Conservation (phyloP, 257 asterid species). For the Solanum rostratum region DNA sequence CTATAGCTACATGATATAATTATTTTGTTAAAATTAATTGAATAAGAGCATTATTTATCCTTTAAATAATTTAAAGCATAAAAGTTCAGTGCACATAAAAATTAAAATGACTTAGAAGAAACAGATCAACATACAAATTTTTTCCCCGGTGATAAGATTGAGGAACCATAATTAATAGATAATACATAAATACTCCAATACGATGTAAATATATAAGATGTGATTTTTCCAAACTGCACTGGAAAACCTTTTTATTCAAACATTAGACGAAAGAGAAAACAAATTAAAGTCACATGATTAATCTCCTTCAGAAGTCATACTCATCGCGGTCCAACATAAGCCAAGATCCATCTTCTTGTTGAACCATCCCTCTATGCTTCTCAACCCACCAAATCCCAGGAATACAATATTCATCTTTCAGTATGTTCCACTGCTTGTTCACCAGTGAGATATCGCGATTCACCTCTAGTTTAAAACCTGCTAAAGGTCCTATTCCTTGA, state of each 20-base stretch:
- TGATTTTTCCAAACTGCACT: too few relatives aligned
- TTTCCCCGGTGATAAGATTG: too few relatives aligned
- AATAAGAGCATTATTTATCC: neutral
- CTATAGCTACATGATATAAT: neutral
- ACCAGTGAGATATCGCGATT: neutral
- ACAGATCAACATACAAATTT: neutral
- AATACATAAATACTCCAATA: too few relatives aligned
- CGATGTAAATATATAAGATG: too few relatives aligned
- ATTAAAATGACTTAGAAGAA: neutral
- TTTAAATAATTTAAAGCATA: neutral
- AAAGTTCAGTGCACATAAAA: neutral
- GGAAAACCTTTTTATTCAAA: too few relatives aligned
- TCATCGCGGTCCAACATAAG: constrained; percentile 39
- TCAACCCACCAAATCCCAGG: constrained; percentile 59
- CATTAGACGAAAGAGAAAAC: too few relatives aligned
- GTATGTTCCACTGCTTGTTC: constrained; percentile 6
- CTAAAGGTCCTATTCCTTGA: neutral
- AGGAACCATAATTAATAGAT: too few relatives aligned
- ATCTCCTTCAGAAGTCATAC: neutral
- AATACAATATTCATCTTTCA: constrained; percentile 43
- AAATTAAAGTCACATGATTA: too few relatives aligned
- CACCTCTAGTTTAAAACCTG: neutral
- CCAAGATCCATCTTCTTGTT: constrained; percentile 48
- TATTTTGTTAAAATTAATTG: neutral
- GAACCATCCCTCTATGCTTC: constrained; percentile 40